Percentiles rank a stretch among this genome's conserved stretches.
phyloP scores from a whole-genome alignment of 768 basidiomycete genomes.

The Grammothele lineata region DNA sequence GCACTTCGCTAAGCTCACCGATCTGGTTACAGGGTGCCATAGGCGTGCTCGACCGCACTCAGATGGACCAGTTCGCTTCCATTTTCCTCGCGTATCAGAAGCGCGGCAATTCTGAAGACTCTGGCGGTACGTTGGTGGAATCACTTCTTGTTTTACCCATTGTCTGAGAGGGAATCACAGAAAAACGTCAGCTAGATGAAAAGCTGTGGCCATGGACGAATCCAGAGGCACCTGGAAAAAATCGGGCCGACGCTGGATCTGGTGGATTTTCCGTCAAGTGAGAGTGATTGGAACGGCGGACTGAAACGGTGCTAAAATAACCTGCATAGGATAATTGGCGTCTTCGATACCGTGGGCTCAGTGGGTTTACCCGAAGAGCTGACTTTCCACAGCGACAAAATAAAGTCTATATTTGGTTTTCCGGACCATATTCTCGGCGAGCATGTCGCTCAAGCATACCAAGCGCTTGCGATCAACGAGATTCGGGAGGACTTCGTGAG shows the following conservation, averaged over 20 bases:
- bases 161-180: too few relatives aligned
- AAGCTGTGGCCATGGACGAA: conserved; percentile 52
- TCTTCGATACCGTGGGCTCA: conserved; percentile 77
- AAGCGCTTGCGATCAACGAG: conserved; percentile 69
- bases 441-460: conserved; percentile 63
- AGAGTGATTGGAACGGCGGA: too few relatives aligned
- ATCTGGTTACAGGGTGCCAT: conserved; percentile 53
- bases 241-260: conserved; percentile 42
- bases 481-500: conserved; percentile 64
- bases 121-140: conserved; percentile 35
- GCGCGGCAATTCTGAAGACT: conserved; percentile 49
- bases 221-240: conserved; percentile 48
- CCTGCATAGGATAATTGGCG: conserved; percentile 67
- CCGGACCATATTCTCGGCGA: conserved; percentile 53
- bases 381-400: conserved; percentile 37
- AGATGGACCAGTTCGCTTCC: conserved; percentile 68
- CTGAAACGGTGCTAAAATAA: too few relatives aligned
- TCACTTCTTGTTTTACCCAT: too few relatives aligned
- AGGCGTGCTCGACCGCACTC: conserved; percentile 62
- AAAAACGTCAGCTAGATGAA: conserved; percentile 38
- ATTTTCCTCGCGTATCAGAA: conserved; percentile 62
- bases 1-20: background rate
- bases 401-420: conserved; percentile 60
- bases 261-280: conserved; percentile 62
- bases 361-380: conserved; percentile 68